These are phyloP conservation scores for Penicillium ochrochloron DNA, from an alignment of 495 filamentous ascomycete species.

Conservation along the genomic window DNA sequence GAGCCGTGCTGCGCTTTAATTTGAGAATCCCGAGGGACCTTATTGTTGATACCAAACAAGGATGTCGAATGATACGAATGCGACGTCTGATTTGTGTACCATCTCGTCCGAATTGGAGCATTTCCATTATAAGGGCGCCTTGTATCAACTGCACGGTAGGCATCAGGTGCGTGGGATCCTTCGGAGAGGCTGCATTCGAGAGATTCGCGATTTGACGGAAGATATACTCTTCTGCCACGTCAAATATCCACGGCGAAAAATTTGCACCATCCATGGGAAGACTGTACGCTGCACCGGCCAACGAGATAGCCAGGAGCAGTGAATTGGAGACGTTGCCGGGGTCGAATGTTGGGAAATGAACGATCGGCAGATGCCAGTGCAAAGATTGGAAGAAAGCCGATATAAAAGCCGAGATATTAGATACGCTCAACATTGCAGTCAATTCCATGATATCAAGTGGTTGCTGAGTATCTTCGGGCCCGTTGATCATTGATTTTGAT, in stretches of 20 bases:
- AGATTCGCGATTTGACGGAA: conserved; percentile 37
- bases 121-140: conserved; percentile 44
- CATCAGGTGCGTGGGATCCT: conserved; percentile 17
- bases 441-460: conserved; percentile 32
- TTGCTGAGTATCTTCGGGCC: background rate
- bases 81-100: conserved; percentile 39
- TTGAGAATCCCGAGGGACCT: conserved; percentile 41
- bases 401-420: conserved; percentile 41
- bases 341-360: conserved; percentile 48
- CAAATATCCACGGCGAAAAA: conserved; percentile 36
- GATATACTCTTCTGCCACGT: conserved; percentile 46
- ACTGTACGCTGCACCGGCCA: conserved; percentile 41
- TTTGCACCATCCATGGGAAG: conserved; percentile 28
- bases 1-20: conserved; percentile 28
- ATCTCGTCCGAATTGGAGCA: conserved; percentile 46
- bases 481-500: conserved; percentile 36
- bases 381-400: conserved; percentile 47
- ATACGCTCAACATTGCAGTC: conserved; percentile 33
- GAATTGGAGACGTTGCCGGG: conserved; percentile 40
- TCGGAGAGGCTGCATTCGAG: conserved; percentile 18
- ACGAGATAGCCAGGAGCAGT: conserved; percentile 40
- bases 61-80: conserved; percentile 45
- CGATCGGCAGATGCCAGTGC: conserved; percentile 46
- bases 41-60: conserved; percentile 42
- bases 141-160: conserved; percentile 40